These are phyloP conservation scores for Tympanopsis confertula DNA, from an alignment of 2,329 filamentous ascomycete genomes.

Conservation along the genomic window DNA sequence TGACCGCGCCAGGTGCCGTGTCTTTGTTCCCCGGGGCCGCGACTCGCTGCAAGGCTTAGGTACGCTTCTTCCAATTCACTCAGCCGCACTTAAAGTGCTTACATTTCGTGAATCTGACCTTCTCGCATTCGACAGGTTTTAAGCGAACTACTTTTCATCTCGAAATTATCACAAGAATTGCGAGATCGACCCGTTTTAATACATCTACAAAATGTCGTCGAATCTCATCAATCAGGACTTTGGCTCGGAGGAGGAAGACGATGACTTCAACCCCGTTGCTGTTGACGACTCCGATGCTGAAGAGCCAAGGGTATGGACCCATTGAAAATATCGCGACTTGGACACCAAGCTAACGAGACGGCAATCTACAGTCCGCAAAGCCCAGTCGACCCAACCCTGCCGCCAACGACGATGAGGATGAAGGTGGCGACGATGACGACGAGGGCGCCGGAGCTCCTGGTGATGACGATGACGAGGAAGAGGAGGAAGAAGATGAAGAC, in stretches of 20 bases:
- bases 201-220: not conserved
- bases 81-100: no score
- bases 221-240: not conserved
- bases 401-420: conserved; percentile 17
- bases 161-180: not conserved
- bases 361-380: not conserved
- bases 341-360: not conserved
- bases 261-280: conserved; percentile 46
- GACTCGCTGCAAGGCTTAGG: no score
- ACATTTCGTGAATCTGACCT: no score
- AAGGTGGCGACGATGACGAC: conserved; percentile 24
- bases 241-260: conserved; percentile 22
- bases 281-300: conserved; percentile 34
- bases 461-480: conserved; percentile 41
- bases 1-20: no score
- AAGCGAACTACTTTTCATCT: no score
- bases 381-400: conserved; percentile 2
- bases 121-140: no score
- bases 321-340: conserved; percentile 21
- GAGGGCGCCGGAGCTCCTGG: conserved; percentile 35
- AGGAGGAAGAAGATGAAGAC: conserved; percentile 53
- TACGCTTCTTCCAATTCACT: no score
- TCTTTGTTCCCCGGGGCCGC: no score
- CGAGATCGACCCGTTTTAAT: not conserved
- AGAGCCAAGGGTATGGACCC: conserved; percentile 12